phyloP scores from a whole-genome alignment of 2,329 filamentous ascomycete genomes.

The Penicillium sp. region DNA sequence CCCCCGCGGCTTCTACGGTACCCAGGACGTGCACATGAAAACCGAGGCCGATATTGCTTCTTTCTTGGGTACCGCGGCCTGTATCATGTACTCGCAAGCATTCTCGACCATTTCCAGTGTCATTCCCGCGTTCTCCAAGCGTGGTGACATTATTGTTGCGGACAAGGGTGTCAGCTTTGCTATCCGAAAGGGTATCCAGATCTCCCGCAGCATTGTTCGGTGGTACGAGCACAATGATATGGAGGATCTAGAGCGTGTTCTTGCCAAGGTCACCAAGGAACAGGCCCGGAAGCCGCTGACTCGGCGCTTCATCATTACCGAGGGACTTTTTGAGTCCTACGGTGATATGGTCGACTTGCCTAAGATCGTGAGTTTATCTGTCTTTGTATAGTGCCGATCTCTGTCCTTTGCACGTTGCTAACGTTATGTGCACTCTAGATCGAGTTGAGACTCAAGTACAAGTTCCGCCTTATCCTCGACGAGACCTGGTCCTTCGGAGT shows the following conservation, averaged over 20 bases:
- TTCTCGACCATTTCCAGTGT: constrained; percentile 98
- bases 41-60: constrained; percentile 91
- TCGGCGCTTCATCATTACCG: constrained; percentile 91
- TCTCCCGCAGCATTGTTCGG: constrained; percentile 84
- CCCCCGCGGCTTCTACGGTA: constrained; percentile 97
- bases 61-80: constrained; percentile 84
- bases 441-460: constrained; percentile 93
- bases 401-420: background rate
- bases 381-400: background rate
- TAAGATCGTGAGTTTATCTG: constrained; percentile 68
- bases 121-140: constrained; percentile 95
- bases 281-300: constrained; percentile 88
- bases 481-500: constrained; percentile 98
- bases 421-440: constrained; percentile 59
- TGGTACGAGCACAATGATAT: constrained; percentile 98
- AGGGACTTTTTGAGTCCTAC: constrained; percentile 89
- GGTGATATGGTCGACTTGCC: constrained; percentile 86
- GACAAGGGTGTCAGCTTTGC: constrained; percentile 93
- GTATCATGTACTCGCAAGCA: constrained; percentile 94
- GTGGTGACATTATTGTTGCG: constrained; percentile 95
- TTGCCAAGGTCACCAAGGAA: constrained; percentile 85
- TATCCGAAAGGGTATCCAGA: constrained; percentile 92
- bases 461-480: constrained; percentile 96
- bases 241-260: constrained; percentile 85
- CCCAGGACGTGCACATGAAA: constrained; percentile 97